These are phyloP conservation scores for Mucor velutinosus DNA, from an alignment of 371 early-diverging fungal species.

Conservation along the genomic window DNA sequence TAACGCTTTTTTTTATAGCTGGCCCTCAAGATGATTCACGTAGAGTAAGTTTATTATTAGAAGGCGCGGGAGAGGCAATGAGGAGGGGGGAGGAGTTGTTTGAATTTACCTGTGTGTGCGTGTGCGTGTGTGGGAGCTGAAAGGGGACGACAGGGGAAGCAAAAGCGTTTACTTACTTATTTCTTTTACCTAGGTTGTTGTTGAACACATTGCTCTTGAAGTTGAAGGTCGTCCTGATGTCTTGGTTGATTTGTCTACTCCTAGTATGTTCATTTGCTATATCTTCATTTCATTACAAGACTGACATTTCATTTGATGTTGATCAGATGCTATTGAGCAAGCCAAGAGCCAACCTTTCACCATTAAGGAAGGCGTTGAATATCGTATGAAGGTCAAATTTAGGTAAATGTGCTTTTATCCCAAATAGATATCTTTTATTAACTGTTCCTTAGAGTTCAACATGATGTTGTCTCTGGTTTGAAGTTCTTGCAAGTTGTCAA, in stretches of 20 bases:
- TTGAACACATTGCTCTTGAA: slow-evolving; percentile 81
- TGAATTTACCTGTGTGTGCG: slow-evolving; percentile 5
- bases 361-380: slow-evolving; percentile 96
- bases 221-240: slow-evolving; percentile 84
- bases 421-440: neutral
- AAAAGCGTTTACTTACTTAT: neutral
- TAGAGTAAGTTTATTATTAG: slow-evolving; percentile 47
- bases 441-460: slow-evolving; percentile 70
- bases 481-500: slow-evolving; percentile 94
- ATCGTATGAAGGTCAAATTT: slow-evolving; percentile 92
- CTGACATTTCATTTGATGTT: slow-evolving; percentile 13
- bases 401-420: slow-evolving; percentile 40
- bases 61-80: neutral
- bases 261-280: slow-evolving; percentile 42
- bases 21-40: slow-evolving; percentile 70
- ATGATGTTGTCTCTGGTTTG: slow-evolving; percentile 94
- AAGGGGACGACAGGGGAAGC: neutral
- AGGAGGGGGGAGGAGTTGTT: slow-evolving; percentile 2
- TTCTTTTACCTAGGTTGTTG: slow-evolving; percentile 58
- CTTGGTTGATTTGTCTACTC: slow-evolving; percentile 79
- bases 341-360: slow-evolving; percentile 76
- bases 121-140: neutral
- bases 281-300: neutral
- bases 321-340: slow-evolving; percentile 52
- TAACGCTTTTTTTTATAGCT: neutral